Percentiles rank a stretch among this genome's conserved stretches.
Conservation (phyloP, 2,329 filamentous ascomycete genomes). For the Botrytis fragariae region DNA sequence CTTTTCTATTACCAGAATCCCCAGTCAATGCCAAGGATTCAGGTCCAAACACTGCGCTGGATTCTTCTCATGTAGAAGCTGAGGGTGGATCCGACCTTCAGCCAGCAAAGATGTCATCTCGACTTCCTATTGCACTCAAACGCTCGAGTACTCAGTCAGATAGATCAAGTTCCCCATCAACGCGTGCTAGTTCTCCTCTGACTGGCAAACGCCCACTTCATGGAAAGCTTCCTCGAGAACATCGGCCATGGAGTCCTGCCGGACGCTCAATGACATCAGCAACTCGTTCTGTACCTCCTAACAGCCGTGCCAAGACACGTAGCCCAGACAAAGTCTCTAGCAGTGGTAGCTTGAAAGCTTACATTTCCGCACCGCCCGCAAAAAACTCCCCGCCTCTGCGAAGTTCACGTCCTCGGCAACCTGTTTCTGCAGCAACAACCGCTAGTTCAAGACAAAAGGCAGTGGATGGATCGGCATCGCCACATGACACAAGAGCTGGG, state of each 20-base stretch:
- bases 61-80: neutral
- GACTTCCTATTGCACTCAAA: slow-evolving; percentile 33
- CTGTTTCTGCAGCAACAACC: slow-evolving; percentile 73
- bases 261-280: slow-evolving; percentile 29
- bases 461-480: slow-evolving; percentile 45
- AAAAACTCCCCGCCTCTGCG: slow-evolving; percentile 76
- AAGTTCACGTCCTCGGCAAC: slow-evolving; percentile 77
- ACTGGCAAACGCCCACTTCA: slow-evolving; percentile 43
- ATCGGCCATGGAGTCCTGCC: slow-evolving; percentile 34
- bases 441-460: slow-evolving; percentile 66
- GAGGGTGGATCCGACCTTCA: neutral
- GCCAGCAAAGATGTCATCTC: slow-evolving; percentile 26
- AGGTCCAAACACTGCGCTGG: neutral
- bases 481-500: slow-evolving; percentile 31
- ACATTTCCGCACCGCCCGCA: slow-evolving; percentile 66
- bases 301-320: slow-evolving; percentile 36
- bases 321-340: slow-evolving; percentile 34
- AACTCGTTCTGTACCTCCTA: slow-evolving; percentile 40
- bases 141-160: slow-evolving; percentile 43
- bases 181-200: slow-evolving; percentile 47
- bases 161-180: slow-evolving; percentile 40
- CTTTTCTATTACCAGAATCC: slow-evolving; percentile 15
- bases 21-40: slow-evolving; percentile 6
- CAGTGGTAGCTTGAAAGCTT: slow-evolving; percentile 66
- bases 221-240: slow-evolving; percentile 31